A percentile compares a stretch with the other conserved stretches of the same genome.
Evolutionary conservation across 176 grass and related monocot species (phyloP).

Genomic region (Lolium perenne): DNA sequence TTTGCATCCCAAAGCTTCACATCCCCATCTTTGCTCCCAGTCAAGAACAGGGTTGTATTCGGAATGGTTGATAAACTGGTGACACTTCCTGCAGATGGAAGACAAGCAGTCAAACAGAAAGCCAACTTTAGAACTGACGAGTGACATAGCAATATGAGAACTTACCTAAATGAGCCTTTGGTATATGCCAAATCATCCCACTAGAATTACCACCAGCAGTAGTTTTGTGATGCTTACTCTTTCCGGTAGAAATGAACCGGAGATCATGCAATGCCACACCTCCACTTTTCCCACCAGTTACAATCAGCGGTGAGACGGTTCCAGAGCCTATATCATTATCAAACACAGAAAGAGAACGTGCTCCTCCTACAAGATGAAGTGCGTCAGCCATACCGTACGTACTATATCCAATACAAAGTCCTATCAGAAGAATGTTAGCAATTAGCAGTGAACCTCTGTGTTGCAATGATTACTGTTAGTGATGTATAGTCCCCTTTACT

Average conservation of each 20-base stretch:
- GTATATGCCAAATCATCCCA: constrained; percentile 93
- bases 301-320: constrained; percentile 78
- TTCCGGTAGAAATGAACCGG: constrained; percentile 84
- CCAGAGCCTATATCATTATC: constrained; percentile 72
- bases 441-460: background rate
- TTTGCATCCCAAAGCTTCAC: constrained; percentile 99
- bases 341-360: constrained; percentile 80
- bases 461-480: constrained; percentile 50
- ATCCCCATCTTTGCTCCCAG: constrained; percentile 98
- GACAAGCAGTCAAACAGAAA: constrained; percentile 46
- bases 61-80: constrained; percentile 75
- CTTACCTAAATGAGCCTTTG: constrained; percentile 93
- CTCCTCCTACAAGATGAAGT: constrained; percentile 80
- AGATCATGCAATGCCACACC: constrained; percentile 89
- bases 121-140: constrained; percentile 33
- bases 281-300: constrained; percentile 89
- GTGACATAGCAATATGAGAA: constrained; percentile 36
- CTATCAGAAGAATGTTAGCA: constrained; percentile 3
- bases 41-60: constrained; percentile 92
- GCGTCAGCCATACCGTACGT: constrained; percentile 29
- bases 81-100: constrained; percentile 70
- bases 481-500: too few relatives aligned
- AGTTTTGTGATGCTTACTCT: constrained; percentile 58
- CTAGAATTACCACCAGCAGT: constrained; percentile 50
- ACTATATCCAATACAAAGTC: constrained; percentile 23